Percentiles rank a stretch among this genome's conserved stretches.
Conservation (phyloP, 345 rosid species). For the Odontarrhena argentea region DNA sequence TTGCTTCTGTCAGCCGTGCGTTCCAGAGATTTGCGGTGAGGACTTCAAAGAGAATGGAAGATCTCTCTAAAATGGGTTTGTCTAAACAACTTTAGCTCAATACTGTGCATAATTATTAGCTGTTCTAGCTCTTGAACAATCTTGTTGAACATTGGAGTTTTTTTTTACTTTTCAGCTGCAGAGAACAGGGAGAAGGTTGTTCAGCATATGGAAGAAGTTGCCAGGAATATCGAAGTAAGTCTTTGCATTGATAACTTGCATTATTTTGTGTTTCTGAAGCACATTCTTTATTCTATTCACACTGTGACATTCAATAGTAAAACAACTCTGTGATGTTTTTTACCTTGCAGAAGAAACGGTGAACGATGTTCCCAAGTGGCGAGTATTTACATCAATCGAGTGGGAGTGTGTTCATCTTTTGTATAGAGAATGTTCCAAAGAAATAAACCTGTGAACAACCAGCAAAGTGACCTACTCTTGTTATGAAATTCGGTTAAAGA, state of each 20-base stretch:
- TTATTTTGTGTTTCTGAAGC: background rate
- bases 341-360: constrained; percentile 29
- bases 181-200: constrained; percentile 57
- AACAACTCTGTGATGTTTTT: background rate
- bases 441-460: too few species aligned
- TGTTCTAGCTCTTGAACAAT: background rate
- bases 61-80: constrained; percentile 58
- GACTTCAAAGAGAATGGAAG: constrained; percentile 70
- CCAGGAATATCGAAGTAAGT: constrained; percentile 50
- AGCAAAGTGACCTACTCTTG: too few species aligned
- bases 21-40: constrained; percentile 93
- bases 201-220: constrained; percentile 59
- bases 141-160: background rate
- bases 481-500: too few species aligned
- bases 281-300: background rate
- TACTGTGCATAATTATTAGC: background rate
- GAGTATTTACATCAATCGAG: too few species aligned
- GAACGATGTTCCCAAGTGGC: too few species aligned
- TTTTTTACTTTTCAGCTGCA: constrained; percentile 46
- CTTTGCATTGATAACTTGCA: background rate
- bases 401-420: too few species aligned
- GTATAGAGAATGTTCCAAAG: too few species aligned
- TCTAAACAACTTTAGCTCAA: background rate
- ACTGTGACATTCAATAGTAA: background rate
- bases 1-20: constrained; percentile 52